These are phyloP conservation scores for rapeseed (Brassica napus) DNA, from an alignment of 345 rosid species.

Conservation along the genomic window DNA sequence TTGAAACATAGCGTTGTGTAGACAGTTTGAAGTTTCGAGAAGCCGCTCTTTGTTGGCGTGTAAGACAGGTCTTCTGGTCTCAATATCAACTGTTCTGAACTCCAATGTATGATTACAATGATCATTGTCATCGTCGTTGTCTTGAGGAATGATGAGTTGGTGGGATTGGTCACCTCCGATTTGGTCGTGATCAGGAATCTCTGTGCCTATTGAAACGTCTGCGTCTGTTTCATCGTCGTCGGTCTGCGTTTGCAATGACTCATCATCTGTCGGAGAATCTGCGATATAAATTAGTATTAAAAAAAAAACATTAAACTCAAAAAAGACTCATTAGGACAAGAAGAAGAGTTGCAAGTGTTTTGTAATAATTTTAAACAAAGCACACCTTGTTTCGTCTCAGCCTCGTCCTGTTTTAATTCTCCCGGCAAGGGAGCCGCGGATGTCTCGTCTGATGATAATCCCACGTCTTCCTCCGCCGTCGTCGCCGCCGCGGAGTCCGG, in stretches of 20 bases:
- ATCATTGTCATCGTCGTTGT: background rate
- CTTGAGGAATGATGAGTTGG: constrained; percentile 34
- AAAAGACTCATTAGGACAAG: background rate
- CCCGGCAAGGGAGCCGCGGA: constrained; percentile 30
- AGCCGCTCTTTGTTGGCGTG: constrained; percentile 56
- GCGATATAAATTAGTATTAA: background rate
- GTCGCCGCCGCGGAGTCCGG: constrained; percentile 37
- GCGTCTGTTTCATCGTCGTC: constrained; percentile 64
- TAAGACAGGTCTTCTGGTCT: constrained; percentile 37
- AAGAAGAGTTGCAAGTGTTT: background rate
- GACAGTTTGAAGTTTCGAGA: constrained; percentile 65
- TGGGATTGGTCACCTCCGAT: constrained; percentile 49
- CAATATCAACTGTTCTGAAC: constrained; percentile 48
- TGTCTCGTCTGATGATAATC: constrained; percentile 26
- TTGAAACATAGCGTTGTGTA: constrained; percentile 56
- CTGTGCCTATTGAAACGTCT: constrained; percentile 81
- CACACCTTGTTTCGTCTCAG: constrained; percentile 27
- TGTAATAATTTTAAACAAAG: background rate
- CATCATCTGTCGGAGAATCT: constrained; percentile 40
- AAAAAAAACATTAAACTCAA: constrained; percentile 5
- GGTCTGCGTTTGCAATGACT: constrained; percentile 37
- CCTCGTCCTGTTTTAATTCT: constrained; percentile 32
- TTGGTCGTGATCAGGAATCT: constrained; percentile 79
- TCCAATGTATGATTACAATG: constrained; percentile 42
- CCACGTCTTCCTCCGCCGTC: constrained; percentile 26